Evolutionary conservation across 2,329 filamentous ascomycete species (phyloP).

Genomic region (Chaetomiaceae sp.): DNA sequence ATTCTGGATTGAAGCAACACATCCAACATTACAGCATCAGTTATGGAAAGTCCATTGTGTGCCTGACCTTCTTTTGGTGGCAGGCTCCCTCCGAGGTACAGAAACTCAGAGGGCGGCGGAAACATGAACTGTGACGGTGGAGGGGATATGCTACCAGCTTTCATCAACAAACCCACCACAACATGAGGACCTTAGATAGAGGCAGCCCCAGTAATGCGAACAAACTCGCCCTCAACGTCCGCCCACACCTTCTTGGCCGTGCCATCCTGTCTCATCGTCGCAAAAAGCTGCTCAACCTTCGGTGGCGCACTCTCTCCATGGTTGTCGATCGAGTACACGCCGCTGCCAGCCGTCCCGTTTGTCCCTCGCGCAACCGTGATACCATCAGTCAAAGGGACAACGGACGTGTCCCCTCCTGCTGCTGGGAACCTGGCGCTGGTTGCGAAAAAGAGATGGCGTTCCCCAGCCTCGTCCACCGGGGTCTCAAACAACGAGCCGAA

Average conservation of each 20-base stretch:
- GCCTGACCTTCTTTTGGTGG: too few relatives aligned
- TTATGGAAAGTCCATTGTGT: too few relatives aligned
- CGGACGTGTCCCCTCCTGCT: background rate
- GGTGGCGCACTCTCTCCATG: conserved; percentile 3
- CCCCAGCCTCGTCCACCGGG: conserved; percentile 26
- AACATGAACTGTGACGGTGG: too few relatives aligned
- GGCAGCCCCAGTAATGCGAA: background rate
- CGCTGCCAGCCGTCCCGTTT: background rate
- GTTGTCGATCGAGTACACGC: conserved; percentile 3
- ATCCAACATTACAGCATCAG: too few relatives aligned
- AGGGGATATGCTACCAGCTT: too few relatives aligned
- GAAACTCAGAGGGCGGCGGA: too few relatives aligned
- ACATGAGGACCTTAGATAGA: too few relatives aligned
- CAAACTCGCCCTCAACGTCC: conserved; percentile 5
- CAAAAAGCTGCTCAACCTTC: background rate
- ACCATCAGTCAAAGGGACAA: background rate
- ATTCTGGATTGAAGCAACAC: too few relatives aligned
- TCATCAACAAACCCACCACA: too few relatives aligned
- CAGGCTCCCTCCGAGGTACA: too few relatives aligned
- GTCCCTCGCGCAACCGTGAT: background rate
- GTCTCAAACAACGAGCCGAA: conserved; percentile 19
- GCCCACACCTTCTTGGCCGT: conserved; percentile 7
- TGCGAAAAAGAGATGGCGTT: conserved; percentile 29
- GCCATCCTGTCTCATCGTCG: background rate
- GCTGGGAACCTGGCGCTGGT: conserved; percentile 23